A percentile compares a stretch with the other conserved stretches of the same genome.
phyloP scores from a whole-genome alignment of 257 asterid species.

The Echium plantagineum region DNA sequence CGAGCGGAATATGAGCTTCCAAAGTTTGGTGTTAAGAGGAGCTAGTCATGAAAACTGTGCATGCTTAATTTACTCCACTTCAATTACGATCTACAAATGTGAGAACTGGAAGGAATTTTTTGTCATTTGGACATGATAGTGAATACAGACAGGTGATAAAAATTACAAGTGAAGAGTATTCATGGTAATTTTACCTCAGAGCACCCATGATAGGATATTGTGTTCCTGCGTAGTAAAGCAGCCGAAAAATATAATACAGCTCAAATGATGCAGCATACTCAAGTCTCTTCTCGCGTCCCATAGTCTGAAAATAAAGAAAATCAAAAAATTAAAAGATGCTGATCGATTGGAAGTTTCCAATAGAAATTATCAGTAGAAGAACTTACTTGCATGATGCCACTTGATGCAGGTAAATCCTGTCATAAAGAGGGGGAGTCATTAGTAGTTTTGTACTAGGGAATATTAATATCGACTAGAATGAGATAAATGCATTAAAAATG shows the following conservation, averaged over 20 bases:
- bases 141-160: background rate
- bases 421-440: conserved; percentile 20
- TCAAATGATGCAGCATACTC: conserved; percentile 87
- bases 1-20: too few species aligned
- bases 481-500: too few species aligned
- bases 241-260: conserved; percentile 76
- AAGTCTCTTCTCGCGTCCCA: conserved; percentile 92
- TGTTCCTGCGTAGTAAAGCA: conserved; percentile 81
- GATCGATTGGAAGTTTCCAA: conserved; percentile 1
- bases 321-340: background rate
- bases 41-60: too few species aligned
- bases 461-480: too few species aligned
- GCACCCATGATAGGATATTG: conserved; percentile 98
- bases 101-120: too few species aligned
- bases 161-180: background rate
- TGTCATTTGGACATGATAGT: too few species aligned
- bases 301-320: conserved; percentile 44
- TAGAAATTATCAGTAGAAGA: conserved; percentile 7
- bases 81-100: too few species aligned
- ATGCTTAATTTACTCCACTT: too few species aligned
- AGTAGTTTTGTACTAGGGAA: conserved; percentile 1
- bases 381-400: conserved; percentile 97
- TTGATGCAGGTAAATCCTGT: conserved; percentile 84
- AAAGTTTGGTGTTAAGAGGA: too few species aligned
- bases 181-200: conserved; percentile 53